Evolutionary conservation across 768 basidiomycete species (phyloP), one percentile per base, ranked within the genome.

Genomic region (Paxillus involutus): DNA sequence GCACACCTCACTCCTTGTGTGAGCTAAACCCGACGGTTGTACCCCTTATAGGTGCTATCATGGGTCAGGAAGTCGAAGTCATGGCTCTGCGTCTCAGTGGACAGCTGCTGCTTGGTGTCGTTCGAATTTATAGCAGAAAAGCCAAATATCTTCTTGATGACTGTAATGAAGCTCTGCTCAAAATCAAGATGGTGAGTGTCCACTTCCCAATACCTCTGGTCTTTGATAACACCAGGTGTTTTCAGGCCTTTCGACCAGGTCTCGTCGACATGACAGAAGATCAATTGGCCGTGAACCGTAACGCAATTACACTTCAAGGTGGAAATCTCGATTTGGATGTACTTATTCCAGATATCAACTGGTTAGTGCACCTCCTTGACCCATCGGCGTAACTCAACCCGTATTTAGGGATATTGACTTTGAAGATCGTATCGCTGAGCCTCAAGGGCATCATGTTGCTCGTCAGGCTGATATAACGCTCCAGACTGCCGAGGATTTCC

Each of bases 31-130:
- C 19, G 19, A 51, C 37, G 9, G n/a, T 29, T 29, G 29, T 41
- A 30, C 37, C 57, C 19, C 35, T 46, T 44, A 11, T 59, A 89
- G 94, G 86, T 63, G 94, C 94, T 17, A 99, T 98, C 66, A 88
- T 98, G 80, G 90, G 86, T 17, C 90, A 95, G 71, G 94, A 97
- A 68, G 80, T 91, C 45, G 94, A 92, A 67, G 72, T 91, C 44
- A 95, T 98, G 86, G 94, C 96, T 3, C 85, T 98, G 26, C 88
- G 97, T 46, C 77, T 98, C n/a, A 97, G 93, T 42, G 97, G 97
- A 6, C 97, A 98, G 63, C 79, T 99, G 44, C 82, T 99, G 51
- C 83, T 99, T 41, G 97, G 97, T 61, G 96, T 99, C 44, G 94
- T 96, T 50, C 83, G 97, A 52, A 98, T 99, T 65, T 99, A 99